These are phyloP conservation scores for Podospora fimiseda DNA, from an alignment of 495 filamentous ascomycete species.

Conservation along the genomic window DNA sequence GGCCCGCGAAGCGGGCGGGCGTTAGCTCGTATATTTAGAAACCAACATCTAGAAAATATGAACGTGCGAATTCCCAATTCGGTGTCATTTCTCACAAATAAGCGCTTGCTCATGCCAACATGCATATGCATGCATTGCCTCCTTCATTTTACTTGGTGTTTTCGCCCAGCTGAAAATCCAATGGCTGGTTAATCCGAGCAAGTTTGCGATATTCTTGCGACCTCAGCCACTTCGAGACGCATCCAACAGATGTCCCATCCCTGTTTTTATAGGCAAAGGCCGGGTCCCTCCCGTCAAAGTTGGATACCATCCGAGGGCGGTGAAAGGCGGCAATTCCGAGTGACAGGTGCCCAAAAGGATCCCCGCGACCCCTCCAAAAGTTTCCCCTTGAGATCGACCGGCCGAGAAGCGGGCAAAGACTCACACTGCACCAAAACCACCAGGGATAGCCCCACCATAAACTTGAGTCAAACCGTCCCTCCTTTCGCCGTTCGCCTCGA, in stretches of 20 bases:
- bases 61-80: too few relatives aligned
- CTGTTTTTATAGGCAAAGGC: too few relatives aligned
- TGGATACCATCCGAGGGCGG: not conserved
- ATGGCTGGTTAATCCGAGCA: not conserved
- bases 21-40: too few relatives aligned
- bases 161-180: not conserved
- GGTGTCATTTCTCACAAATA: not conserved
- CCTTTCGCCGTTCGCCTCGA: too few relatives aligned
- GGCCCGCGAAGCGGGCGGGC: too few relatives aligned
- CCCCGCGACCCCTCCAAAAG: not conserved
- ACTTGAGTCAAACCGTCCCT: conserved; percentile 13
- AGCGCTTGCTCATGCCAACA: not conserved
- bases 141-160: too few relatives aligned
- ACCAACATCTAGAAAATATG: too few relatives aligned
- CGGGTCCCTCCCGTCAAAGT: too few relatives aligned
- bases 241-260: too few relatives aligned
- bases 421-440: not conserved
- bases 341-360: not conserved
- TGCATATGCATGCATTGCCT: not conserved
- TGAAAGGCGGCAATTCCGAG: not conserved
- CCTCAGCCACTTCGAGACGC: not conserved
- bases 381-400: not conserved
- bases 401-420: not conserved
- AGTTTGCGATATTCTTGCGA: not conserved
- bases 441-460: not conserved